Base-by-base conservation (phyloP, 2,329 filamentous ascomycete genomes). In the Alternaria novae-zelandiae region DNA sequence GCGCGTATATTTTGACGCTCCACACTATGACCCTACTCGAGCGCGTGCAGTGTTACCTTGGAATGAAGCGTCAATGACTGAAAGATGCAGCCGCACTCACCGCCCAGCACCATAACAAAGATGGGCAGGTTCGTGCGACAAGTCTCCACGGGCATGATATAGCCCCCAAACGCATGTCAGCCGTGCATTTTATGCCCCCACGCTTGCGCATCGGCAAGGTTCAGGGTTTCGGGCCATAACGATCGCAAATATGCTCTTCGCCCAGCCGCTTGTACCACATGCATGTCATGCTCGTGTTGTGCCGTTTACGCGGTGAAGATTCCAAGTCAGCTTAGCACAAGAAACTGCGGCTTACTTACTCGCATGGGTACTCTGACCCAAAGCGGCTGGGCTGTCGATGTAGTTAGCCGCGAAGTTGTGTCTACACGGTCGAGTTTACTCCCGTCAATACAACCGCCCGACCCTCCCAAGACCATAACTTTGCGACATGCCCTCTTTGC, bases 241-340 rank as follows among this genome's bases (percentile, higher is more conserved):
- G 5, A 12, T 62, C 59, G 54, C 63, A 59, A 62, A 63, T 41
- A 49, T 57, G 54, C 54, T 63, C 63, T 36, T 41, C 9, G 8
- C 13, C 9, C 1, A 36, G 8, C 8, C 30, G 25, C 32, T 20
- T 25, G 17, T 3, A 2, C 49, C 2, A 7, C 8, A 2, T 13
- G 17, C n/a, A 21, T 23, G 28, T 23, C 28, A 12, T 21, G 12
- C 17, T 11, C 12, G 13, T 15, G 9, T 7, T 23, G 1, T 5
- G 9, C 8, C 36, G n/a, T 2, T 9, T 3, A 21, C 13, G 23
- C 0, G 13, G 2, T 3, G 43, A 45, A 7, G 6, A 0, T 21
- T 17, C 4, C 17, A 45, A 45, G 20, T 20, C 17, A 21, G 43
- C 12, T 13, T 13, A 21, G 43, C 2, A 0, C 43, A 3, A 11